Evolutionary conservation across 495 filamentous ascomycete species (phyloP), one percentile per base, ranked within the genome.

Genomic region (Ramalina intermedia): DNA sequence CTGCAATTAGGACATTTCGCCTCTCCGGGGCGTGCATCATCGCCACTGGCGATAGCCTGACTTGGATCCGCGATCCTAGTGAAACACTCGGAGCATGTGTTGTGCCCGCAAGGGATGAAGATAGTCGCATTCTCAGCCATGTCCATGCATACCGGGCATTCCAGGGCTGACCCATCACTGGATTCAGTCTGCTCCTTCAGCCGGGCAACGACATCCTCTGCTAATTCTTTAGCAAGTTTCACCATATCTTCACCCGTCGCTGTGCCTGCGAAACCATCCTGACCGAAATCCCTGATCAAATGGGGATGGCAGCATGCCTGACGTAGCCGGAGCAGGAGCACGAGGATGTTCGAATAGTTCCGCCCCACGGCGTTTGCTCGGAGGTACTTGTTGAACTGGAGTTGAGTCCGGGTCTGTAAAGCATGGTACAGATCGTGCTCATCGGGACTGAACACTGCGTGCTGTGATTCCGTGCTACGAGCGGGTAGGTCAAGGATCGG

Each of bases 281-380:
- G 58, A 27, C 78, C 79, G 53, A 84, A 79, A 49, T 90, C 87
- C 11, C 69, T 72, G 46, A 93, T 88, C n/a, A 98, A 68, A 60
- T 93, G 85, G 1, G 89, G 88, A 63, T 98, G 91, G 55, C 87
- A 94, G 58, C 85, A 91, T 27, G 84, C 84, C 64, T 98, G 91
- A n/a, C 86, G 75, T 8, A 98, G 75, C 13, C 90, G 84, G 12
- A 98, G 71, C 41, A 98, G 74, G 20, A 95, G 72, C 26, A 93
- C 82, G 16, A 96, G 70, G 40, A 96, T 81, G 55, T 84, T 84
- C 6, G 79, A 83, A 59, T 95, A 96, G 53, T 91, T 81, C 50
- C 74, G 79, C 13, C 81, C 83, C 2, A 89, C 71, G 1, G 81
- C 82, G 3, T 81, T 81, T 2, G 73, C 71, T 45, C 76, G 74